Percentiles rank a stretch among this genome's conserved stretches.
phyloP scores from a whole-genome alignment of 495 filamentous ascomycete species.

The Tetracladium setigerum region DNA sequence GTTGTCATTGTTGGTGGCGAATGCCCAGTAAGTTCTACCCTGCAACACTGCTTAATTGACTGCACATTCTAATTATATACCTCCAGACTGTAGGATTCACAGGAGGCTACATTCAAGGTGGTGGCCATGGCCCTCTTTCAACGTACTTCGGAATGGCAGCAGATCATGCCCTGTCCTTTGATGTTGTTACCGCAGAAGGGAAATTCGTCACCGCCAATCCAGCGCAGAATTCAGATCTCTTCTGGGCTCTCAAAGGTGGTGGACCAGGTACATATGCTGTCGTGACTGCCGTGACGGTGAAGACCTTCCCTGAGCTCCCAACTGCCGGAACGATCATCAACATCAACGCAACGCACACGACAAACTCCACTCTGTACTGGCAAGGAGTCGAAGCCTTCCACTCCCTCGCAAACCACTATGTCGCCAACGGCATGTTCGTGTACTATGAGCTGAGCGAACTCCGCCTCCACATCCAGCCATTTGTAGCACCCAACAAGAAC shows the following conservation, averaged over 20 bases:
- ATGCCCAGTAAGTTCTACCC: constrained; percentile 22
- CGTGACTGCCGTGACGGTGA: constrained; percentile 35
- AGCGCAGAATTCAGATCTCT: constrained; percentile 40
- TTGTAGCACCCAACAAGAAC: constrained; percentile 30
- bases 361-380: constrained; percentile 34
- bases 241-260: constrained; percentile 50
- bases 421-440: constrained; percentile 42
- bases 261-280: constrained; percentile 43
- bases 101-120: constrained; percentile 45
- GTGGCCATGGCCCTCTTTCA: constrained; percentile 48
- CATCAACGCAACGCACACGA: constrained; percentile 20
- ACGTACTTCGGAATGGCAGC: constrained; percentile 47
- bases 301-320: constrained; percentile 19
- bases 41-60: constrained; percentile 6
- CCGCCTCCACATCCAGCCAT: constrained; percentile 29
- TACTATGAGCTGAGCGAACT: constrained; percentile 34
- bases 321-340: constrained; percentile 23
- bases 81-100: constrained; percentile 33
- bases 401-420: constrained; percentile 30
- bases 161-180: constrained; percentile 48
- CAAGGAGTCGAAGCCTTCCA: constrained; percentile 34
- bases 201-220: constrained; percentile 32
- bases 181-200: constrained; percentile 42
- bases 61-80: constrained; percentile 25
- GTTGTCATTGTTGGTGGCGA: constrained; percentile 41